Conservation (phyloP, 441 rosid genomes). For the Gossypium schwendimanii region DNA sequence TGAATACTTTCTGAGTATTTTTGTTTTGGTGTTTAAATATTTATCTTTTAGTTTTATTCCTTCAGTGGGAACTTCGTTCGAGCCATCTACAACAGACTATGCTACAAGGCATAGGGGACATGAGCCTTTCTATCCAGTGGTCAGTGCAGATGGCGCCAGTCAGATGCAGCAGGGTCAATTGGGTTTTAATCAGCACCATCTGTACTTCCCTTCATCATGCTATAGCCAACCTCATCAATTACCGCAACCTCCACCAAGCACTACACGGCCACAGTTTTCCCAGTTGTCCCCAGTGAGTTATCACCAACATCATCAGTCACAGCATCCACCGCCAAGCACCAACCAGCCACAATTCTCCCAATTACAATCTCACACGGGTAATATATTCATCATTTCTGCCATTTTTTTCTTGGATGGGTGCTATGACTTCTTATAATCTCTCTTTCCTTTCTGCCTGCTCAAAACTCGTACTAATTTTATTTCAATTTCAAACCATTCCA, state of each 20-base stretch:
- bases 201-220: conserved; percentile 14
- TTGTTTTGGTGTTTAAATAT: neutral
- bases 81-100: conserved; percentile 14
- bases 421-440: neutral
- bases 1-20: neutral
- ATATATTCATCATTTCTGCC: neutral
- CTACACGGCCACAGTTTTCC: conserved; percentile 16
- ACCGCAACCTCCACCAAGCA: conserved; percentile 20
- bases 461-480: neutral
- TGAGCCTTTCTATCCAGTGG: conserved; percentile 17
- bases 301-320: conserved; percentile 9
- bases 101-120: conserved; percentile 11
- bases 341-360: conserved; percentile 23
- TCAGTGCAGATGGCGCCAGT: conserved; percentile 10
- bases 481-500: neutral
- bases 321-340: conserved; percentile 21
- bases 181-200: conserved; percentile 12
- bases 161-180: conserved; percentile 16
- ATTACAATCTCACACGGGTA: conserved; percentile 13
- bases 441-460: neutral
- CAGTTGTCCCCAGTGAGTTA: conserved; percentile 12
- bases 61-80: conserved; percentile 13
- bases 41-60: neutral
- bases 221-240: conserved; percentile 19
- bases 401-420: neutral